Evolutionary conservation across 2,329 filamentous ascomycete species (phyloP), one percentile per base, ranked within the genome.

Genomic region (Thermoascus crustaceus): DNA sequence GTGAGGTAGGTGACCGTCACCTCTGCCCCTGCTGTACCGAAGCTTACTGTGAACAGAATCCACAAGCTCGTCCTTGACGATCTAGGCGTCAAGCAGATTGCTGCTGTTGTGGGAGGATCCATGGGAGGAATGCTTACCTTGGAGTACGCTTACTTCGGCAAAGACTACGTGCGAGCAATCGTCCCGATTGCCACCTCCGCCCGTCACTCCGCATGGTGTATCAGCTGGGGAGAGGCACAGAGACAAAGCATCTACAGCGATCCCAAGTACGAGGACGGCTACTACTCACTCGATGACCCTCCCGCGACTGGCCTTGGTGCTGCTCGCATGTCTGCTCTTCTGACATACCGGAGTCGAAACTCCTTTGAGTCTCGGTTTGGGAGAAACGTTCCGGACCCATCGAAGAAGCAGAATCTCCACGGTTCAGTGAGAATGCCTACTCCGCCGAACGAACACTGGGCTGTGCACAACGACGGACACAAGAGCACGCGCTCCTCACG

Each of bases 191-290:
- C 72, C 9, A 75, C 72, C 3, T 72, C 71, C 9, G 69, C 69
- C 13, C 65, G 70, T 13, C 72, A 75, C 41, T 71, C 70, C 26
- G 71, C 71, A 2, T 76, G 72, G 72, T 72, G 71, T 29, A 76
- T 76, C 37, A 72, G 71, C 40, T 76, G 72, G 72, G 70, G 69
- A 3, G 72, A 76, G 52, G 68, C 71, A 5, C 72, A 76, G 48
- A 57, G 72, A 39, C 71, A 75, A 47, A 69, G 69, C 71, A 96
- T 98, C 58, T 98, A 96, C 64, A 88, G 86, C 24, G 91, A 98
- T 57, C 91, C 91, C 20, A 96, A 95, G 67, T 98, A 98, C 60
- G 87, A 95, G 43, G 88, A 96, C 53, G 91, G 91, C 29, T 96
- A 95, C 64, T 98, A 96, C 57, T 54, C 78, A 1, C 93, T 91